These are phyloP conservation scores for Rutidosis leptorrhynchoides DNA, from an alignment of 129 eudicot genomes.

Conservation along the genomic window DNA sequence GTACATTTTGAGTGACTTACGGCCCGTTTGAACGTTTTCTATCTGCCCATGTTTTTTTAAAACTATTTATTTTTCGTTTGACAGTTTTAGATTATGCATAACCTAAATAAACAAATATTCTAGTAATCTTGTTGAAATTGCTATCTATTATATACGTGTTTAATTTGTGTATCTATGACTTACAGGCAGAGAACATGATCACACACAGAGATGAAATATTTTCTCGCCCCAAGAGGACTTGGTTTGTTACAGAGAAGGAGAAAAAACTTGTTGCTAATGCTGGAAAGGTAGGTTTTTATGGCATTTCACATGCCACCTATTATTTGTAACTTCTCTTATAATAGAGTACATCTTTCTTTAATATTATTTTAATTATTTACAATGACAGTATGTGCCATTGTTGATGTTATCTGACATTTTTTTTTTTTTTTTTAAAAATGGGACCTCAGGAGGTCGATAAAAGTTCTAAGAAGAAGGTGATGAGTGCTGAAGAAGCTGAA, in stretches of 20 bases:
- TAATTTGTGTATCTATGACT: slow-evolving; percentile 7
- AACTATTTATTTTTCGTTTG: background rate
- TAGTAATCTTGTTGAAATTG: background rate
- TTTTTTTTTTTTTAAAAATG: slow-evolving; percentile 16
- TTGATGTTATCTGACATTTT: background rate
- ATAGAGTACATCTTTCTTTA: background rate
- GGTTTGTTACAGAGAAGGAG: slow-evolving; percentile 88
- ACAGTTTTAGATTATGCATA: background rate
- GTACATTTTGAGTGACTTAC: background rate
- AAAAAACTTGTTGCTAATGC: slow-evolving; percentile 67
- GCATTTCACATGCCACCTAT: background rate
- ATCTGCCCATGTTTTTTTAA: background rate
- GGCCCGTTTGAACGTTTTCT: background rate
- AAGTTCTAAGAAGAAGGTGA: slow-evolving; percentile 45
- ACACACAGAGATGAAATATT: slow-evolving; percentile 77
- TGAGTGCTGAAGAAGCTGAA: slow-evolving; percentile 96
- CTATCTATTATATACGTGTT: background rate
- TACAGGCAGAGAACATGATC: slow-evolving; percentile 94
- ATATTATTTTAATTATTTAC: slow-evolving; percentile 4
- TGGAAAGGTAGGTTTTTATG: slow-evolving; percentile 48
- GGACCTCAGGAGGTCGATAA: slow-evolving; percentile 44
- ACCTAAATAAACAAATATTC: background rate
- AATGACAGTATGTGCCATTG: slow-evolving; percentile 2
- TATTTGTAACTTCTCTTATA: background rate
- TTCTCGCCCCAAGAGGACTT: slow-evolving; percentile 88